Base-by-base conservation (phyloP, 78 protist genomes). In the Planoprotostelium fungivorum region DNA sequence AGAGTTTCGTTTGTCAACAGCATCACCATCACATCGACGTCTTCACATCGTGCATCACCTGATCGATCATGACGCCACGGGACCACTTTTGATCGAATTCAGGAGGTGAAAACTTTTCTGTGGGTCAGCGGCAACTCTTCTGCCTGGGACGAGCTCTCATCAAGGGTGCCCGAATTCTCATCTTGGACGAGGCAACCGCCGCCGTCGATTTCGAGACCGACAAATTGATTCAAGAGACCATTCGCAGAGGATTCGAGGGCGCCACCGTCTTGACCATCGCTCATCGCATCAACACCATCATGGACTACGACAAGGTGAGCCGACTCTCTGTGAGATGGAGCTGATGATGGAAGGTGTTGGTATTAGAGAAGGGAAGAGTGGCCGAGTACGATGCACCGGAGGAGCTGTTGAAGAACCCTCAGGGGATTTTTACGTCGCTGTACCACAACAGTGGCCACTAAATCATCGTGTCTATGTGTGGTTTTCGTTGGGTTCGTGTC, bases 161-260 rank as follows among this genome's bases (percentile, higher is more conserved):
- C 10, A 28, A 31, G 38, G 29, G 38, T 28, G 36, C 89, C 1
- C 51, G 88, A 29, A 83, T 98, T 34, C 39, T 97, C 83, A 86
- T 97, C 37, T 9, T 97, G 73, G 99, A 98, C 91, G 99, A 98
- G 89, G 98, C 98, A 29, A 97, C 99, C 0, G 97, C 99, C 0
- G 63, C 85, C 28, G 88, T 97, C 36, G 99, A 98, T 73, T 9
- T 84, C 34, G 95, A 88, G 36, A 89, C 90, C 0, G 95, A 92
- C 86, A 73, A 38, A 39, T 29, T 92, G 83, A 92, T 92, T 84
- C 91, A 92, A 92, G n/a, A 31, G 34, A 91, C 95, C 1, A 90
- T 97, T 73, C 90, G 97, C 83, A 25, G 34, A 23, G 96, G 91
- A 36, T 96, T 97, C 86, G n/a, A 37, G 34, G 89, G 91, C 31